Evolutionary conservation across 2,329 filamentous ascomycete genomes (phyloP), one percentile per base, ranked within the genome.

Genomic region (Aspergillus nomiae): DNA sequence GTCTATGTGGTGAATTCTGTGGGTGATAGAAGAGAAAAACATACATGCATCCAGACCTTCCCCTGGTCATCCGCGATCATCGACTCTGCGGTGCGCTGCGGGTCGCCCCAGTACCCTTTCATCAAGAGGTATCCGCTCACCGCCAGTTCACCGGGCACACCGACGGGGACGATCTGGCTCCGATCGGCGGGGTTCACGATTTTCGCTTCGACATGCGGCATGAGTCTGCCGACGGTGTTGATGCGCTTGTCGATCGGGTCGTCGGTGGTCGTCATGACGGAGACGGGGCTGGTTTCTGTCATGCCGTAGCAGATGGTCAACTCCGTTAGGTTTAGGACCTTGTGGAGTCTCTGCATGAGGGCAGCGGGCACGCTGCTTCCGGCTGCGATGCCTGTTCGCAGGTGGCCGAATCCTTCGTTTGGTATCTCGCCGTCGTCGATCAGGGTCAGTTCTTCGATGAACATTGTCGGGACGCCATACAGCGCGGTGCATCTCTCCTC

Each of bases 241-340:
- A 92, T 90, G 46, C 93, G 85, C 77, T 90, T 91, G 43, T 85
- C 85, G 3, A 92, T 81, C 0, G 92, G 88, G 73, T 97, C 93
- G 21, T 86, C 79, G 0, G 92, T 94, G 0, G 87, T 83, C 0
- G 94, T 97, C 93, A 97, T 97, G 67, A 86, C 87, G 8, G 82
- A 84, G 0, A 87, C 84, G 2, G 82, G 86, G 83, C 71, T 91
- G 65, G 94, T 97, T 79, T 97, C 94, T 1, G 94, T 97, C 93
- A 96, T 96, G 65, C 94, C 94, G 77, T 97, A 98, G 82, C 94
- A 97, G 67, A 97, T 97, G 0, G 94, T 94, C 26, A 98, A 80
- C 61, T 96, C 91, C 0, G 85, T 86, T 21, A 98, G 81, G 56
- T 95, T 95, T 10, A 98, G 82, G 1, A 82, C 84, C 28, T 84